Evolutionary conservation across 306 rosid species (phyloP), one percentile per base, ranked within the genome.

Genomic region (Abrus precatorius): DNA sequence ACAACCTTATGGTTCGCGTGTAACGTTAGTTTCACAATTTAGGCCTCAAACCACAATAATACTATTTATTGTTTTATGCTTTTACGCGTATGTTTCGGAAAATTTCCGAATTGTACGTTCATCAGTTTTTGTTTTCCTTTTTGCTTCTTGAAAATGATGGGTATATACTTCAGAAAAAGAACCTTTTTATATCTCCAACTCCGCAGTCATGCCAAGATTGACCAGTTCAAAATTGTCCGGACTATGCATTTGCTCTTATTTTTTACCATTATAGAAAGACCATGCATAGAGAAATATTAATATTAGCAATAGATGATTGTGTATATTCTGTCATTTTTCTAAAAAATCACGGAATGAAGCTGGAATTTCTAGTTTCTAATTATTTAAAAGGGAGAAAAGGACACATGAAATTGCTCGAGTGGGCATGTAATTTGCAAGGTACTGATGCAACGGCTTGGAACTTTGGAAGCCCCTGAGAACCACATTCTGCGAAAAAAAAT

Each of bases 31-130:
- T 69, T 32, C 7, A 11, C 40, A 20, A 72, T 50, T 69, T 48
- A 63, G 80, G 83, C 45, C 9, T 64, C 6, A 78, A 33, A 44
- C 2, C 64, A 62, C 64, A 20, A 20, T 20, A 32, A 29, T 34
- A 32, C 11, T 9, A 20, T 7, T 7, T 10, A 4, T 33, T 44
- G 34, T 41, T 3, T 40, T 64, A 0, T 38, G 30, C 36, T 14
- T 80, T 63, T 52, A 52, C 40, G 13, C 30, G 20, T 61, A 20
- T 59, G 53, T 34, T 33, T 27, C 5, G 50, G 3, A 54, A 45
- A 76, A 9, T 2, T 67, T 45, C 66, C 44, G 64, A 52, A 69
- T 69, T 49, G 9, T 29, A n/a, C 12, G 60, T 44, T 74, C 41
- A 6, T 72, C 11, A 11, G 32, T 40, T 80, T 71, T 41, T 2